phyloP scores from a whole-genome alignment of 305 asterid species.

The Ajuga reptans region DNA sequence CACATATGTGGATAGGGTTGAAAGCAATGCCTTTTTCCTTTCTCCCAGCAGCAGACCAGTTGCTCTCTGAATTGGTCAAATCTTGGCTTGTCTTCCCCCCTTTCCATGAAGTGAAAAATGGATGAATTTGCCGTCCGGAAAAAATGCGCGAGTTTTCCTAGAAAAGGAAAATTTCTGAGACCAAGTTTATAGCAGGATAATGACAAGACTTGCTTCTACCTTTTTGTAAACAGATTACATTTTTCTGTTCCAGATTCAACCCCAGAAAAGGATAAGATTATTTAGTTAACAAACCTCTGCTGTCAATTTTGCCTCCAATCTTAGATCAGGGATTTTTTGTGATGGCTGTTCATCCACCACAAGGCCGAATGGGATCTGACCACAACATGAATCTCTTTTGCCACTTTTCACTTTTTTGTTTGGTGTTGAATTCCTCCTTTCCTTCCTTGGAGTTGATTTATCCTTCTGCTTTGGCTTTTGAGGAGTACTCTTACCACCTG shows the following conservation, averaged over 20 bases:
- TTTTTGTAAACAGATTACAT: not conserved
- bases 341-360: conserved; percentile 39
- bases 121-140: conserved; percentile 85
- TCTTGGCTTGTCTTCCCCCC: conserved; percentile 52
- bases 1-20: conserved; percentile 74
- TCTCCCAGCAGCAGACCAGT: conserved; percentile 34
- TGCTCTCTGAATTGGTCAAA: conserved; percentile 40
- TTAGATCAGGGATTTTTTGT: conserved; percentile 53
- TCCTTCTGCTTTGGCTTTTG: conserved; percentile 35
- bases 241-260: conserved; percentile 6
- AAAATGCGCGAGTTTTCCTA: conserved; percentile 81
- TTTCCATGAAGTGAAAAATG: conserved; percentile 71
- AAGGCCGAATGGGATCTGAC: conserved; percentile 41
- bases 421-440: conserved; percentile 41
- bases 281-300: conserved; percentile 59
- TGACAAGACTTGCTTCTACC: not conserved
- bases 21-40: conserved; percentile 44
- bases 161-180: conserved; percentile 14
- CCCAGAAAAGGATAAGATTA: not conserved
- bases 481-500: conserved; percentile 56
- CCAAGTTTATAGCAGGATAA: conserved; percentile 1
- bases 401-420: conserved; percentile 44
- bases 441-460: conserved; percentile 47
- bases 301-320: conserved; percentile 68
- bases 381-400: conserved; percentile 32